These are phyloP conservation scores for Penicillium malachiteum DNA, from an alignment of 495 filamentous ascomycete genomes.

Conservation along the genomic window DNA sequence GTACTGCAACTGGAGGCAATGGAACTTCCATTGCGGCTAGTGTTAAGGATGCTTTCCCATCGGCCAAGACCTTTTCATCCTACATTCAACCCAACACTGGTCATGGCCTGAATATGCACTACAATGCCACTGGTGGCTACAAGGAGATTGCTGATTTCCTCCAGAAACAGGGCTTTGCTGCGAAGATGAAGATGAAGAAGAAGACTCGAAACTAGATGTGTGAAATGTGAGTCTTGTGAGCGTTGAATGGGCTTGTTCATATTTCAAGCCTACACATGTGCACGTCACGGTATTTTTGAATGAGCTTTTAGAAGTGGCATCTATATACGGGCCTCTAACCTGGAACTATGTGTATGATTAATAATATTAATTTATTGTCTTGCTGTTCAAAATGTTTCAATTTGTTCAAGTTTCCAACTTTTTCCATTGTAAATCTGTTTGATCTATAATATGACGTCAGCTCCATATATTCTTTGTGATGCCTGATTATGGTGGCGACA, in stretches of 20 bases:
- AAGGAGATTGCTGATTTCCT: conserved; percentile 17
- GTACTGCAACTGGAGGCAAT: conserved; percentile 33
- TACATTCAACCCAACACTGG: conserved; percentile 50
- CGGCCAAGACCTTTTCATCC: conserved; percentile 39
- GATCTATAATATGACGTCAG: not conserved
- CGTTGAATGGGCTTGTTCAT: too few relatives aligned
- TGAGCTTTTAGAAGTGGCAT: too few relatives aligned
- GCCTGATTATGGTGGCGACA: conserved; percentile 28
- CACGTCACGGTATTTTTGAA: too few relatives aligned
- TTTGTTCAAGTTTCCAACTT: too few relatives aligned
- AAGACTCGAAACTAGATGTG: not conserved
- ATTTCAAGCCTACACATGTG: too few relatives aligned
- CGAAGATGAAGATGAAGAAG: not conserved
- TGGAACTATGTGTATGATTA: too few relatives aligned
- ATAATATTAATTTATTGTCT: too few relatives aligned
- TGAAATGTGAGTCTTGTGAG: too few relatives aligned
- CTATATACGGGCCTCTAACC: too few relatives aligned
- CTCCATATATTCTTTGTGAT: not conserved
- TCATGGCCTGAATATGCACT: conserved; percentile 53
- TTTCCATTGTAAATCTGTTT: too few relatives aligned
- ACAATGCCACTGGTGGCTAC: conserved; percentile 46
- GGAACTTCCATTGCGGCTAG: conserved; percentile 40
- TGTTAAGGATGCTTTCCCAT: conserved; percentile 38
- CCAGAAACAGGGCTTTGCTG: conserved; percentile 7
- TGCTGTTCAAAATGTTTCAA: too few relatives aligned